These are phyloP conservation scores for Trametes pubescens DNA, from an alignment of 1,284 basidiomycete genomes.

Conservation along the genomic window DNA sequence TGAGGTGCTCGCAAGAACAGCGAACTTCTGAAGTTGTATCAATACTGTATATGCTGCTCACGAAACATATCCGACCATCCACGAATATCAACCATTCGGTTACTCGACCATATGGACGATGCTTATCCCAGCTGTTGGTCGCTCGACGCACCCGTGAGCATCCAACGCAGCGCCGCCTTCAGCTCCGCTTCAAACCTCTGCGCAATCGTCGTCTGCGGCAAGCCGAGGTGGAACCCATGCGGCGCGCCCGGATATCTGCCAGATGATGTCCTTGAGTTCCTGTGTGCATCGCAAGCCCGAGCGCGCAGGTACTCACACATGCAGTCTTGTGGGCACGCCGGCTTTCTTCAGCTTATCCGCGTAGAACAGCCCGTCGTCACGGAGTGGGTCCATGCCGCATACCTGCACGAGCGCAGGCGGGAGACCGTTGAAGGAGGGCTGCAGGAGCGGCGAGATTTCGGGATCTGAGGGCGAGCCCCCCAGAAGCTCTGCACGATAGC, in stretches of 20 bases:
- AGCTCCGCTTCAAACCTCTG: constrained; percentile 7
- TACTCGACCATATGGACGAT: no score
- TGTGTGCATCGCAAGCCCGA: no score
- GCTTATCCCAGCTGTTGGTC: no score
- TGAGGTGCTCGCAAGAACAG: no score
- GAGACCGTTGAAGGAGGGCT: constrained; percentile 23
- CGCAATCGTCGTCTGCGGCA: constrained; percentile 1
- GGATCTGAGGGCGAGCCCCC: constrained; percentile 18
- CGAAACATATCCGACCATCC: no score
- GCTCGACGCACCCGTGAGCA: constrained; percentile 3
- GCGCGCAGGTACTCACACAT: constrained; percentile 23
- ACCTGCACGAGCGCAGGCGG: constrained; percentile 34
- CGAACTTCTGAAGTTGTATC: no score
- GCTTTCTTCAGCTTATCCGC: constrained; percentile 27
- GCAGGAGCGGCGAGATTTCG: constrained; percentile 25
- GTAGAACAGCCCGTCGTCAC: constrained; percentile 36
- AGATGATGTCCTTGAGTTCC: no score
- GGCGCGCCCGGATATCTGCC: constrained; percentile 11
- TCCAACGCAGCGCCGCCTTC: neutral
- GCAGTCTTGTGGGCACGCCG: constrained; percentile 29
- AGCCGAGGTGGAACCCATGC: constrained; percentile 3
- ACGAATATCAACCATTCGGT: no score
- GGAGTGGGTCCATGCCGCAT: constrained; percentile 28
- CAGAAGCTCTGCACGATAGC: neutral
- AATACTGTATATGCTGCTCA: no score